Base-by-base conservation (phyloP, 2,329 filamentous ascomycete genomes). In the Epicoccum nigrum region DNA sequence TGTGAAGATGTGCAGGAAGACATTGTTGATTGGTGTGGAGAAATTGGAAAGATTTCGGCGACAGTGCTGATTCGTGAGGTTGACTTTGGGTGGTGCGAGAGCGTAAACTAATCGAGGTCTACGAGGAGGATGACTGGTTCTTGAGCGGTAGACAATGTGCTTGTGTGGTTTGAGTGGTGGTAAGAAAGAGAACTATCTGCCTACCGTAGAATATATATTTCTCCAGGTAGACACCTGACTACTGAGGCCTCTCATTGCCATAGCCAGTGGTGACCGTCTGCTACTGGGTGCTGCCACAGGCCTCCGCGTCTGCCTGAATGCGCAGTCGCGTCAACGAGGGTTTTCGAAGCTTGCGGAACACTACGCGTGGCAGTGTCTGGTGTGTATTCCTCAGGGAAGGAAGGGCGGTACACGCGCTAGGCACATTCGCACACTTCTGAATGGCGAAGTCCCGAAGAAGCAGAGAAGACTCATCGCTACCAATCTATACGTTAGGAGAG, bases 321-420 rank as follows among this genome's bases (percentile, higher is more conserved):
- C 35, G 38, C 43, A 52, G 33, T 38, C 31, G 12, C 27, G n/a
- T 47, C 38, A 33, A 44, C 19, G 9, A 23, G 12, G 31, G 30
- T n/a, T 21, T 27, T 37, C n/a, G 11, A 13, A 35, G 25, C 49
- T 32, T 52, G 38, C 32, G 8, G 42, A 31, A 8, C 32, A 39
- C 11, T 43, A 43, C 27, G 43, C 21, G 43, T 52, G 49, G 49
- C 49, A 47, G 49, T 52, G 49, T 52, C 37, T 20, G 19, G 27
- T 27, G 13, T 47, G 21, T 25, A 39, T 43, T 47, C 32, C 49
- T 39, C 19, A 38, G 49, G 44, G 33, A 42, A 37, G 15, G 35
- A 52, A 52, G 43, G 43, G 49, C 43, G 43, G 43, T 33, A 5
- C 32, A 31, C 12, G 38, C 49, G 28, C 43, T 46, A 52, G 27